Evolutionary conservation across 257 asterid species (phyloP).

Genomic region (Nicotiana noctiflora): DNA sequence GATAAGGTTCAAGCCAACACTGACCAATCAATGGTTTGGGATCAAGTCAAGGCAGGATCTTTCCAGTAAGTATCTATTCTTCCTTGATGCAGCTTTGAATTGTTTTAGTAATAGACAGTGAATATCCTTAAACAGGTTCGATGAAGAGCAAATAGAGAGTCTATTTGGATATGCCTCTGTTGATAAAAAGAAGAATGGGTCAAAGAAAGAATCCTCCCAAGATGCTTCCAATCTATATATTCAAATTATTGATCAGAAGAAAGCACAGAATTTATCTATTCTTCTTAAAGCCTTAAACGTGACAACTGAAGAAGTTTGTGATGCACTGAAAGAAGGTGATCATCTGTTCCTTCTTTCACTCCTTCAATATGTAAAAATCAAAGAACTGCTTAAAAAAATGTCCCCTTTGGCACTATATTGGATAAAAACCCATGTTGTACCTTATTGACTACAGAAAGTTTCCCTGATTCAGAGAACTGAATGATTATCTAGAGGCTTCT

Average conservation of each 20-base stretch:
- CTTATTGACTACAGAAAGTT: neutral
- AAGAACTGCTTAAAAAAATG: neutral
- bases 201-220: slow-evolving; percentile 40
- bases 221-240: slow-evolving; percentile 39
- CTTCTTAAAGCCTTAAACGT: slow-evolving; percentile 80
- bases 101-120: neutral
- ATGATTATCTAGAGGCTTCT: neutral
- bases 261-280: slow-evolving; percentile 79
- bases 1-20: slow-evolving; percentile 90
- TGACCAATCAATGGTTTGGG: slow-evolving; percentile 96
- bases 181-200: slow-evolving; percentile 45
- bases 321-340: slow-evolving; percentile 82
- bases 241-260: slow-evolving; percentile 71
- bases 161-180: slow-evolving; percentile 66
- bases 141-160: slow-evolving; percentile 88
- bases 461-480: neutral
- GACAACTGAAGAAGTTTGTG: slow-evolving; percentile 87
- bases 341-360: slow-evolving; percentile 1
- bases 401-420: slow-evolving; percentile 1
- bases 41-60: slow-evolving; percentile 88
- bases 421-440: neutral
- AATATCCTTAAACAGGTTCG: slow-evolving; percentile 49
- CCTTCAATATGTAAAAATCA: neutral
- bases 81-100: neutral
- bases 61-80: slow-evolving; percentile 59